Evolutionary conservation across 192 early-diverging fungal species (phyloP), one percentile per base, ranked within the genome.

Genomic region (Backusella australiensis): DNA sequence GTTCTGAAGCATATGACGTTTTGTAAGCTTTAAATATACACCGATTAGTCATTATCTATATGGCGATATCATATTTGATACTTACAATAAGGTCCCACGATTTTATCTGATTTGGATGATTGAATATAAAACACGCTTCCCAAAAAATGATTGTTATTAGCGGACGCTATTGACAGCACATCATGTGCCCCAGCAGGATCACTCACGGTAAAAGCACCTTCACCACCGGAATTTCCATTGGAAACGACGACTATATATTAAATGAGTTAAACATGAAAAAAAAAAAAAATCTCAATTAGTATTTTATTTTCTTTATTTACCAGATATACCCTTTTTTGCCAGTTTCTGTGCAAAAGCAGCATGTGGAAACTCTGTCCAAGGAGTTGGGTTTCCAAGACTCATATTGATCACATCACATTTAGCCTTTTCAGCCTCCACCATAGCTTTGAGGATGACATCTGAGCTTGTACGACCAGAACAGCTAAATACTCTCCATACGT

Each of bases 401-500:
- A 97, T 84, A 84, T 90, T 94, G 77, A 98, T 91, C 49, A 98
- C 77, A 77, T 98, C 90, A 81, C 72, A 59, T 34, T 73, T 84
- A 32, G 94, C 94, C 0, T 76, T 75, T 34, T 87, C 84, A 3
- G 96, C 96, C 6, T 80, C 79, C 75, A 90, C 80, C 78, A 98
- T 82, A 21, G 92, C 96, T 66, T 90, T 86, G 69, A 95, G 88
- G 39, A 97, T 90, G 38, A 96, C 75, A 71, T 95, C 94, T 34
- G 90, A 87, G 52, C 85, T 82, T 8, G 88, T 85, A 21, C 82
- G 82, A 46, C 91, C 91, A 74, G 83, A 86, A 79, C 96, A 97
- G 17, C 94, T 93, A 78, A 95, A 93, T 21, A 96, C 88, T 67
- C 96, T 86, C 87, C 94, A 98, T 6, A 88, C 87, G 7, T 92